Evolutionary conservation across 495 filamentous ascomycete species (phyloP).

Genomic region (Tuber calosporum): DNA sequence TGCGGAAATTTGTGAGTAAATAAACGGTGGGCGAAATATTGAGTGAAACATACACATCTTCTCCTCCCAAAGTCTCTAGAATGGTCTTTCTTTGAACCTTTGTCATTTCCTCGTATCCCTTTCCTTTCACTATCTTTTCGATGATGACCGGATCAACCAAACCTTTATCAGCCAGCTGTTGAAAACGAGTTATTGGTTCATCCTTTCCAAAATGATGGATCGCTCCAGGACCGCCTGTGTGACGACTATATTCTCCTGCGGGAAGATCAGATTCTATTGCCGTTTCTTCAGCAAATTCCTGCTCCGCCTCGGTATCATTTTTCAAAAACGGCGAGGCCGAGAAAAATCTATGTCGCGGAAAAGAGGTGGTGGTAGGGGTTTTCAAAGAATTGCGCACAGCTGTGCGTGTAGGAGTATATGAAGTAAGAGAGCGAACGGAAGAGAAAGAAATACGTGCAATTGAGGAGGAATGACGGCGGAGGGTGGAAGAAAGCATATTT

Average conservation of each 20-base stretch:
- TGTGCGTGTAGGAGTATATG: constrained; percentile 15
- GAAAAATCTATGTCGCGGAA: constrained; percentile 38
- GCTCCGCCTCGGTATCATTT: constrained; percentile 22
- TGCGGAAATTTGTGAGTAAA: constrained; percentile 34
- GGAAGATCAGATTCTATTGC: constrained; percentile 26
- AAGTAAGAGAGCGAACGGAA: constrained; percentile 26
- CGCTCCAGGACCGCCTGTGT: constrained; percentile 14
- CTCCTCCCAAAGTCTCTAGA: constrained; percentile 63
- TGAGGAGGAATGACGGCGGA: constrained; percentile 20
- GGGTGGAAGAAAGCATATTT: constrained; percentile 26
- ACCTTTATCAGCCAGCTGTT: constrained; percentile 56
- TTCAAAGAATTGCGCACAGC: constrained; percentile 22
- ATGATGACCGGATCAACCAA: constrained; percentile 61
- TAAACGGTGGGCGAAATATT: constrained; percentile 19
- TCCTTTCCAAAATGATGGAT: constrained; percentile 19
- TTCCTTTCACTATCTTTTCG: constrained; percentile 59
- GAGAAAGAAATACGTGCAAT: constrained; percentile 5
- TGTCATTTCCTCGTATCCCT: constrained; percentile 81
- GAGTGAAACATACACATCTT: constrained; percentile 63
- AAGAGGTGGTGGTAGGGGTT: constrained; percentile 21
- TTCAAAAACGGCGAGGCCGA: constrained; percentile 40
- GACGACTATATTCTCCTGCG: constrained; percentile 27
- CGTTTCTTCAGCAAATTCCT: constrained; percentile 8
- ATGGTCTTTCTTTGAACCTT: constrained; percentile 85
- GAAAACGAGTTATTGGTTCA: constrained; percentile 56